Evolutionary conservation across 345 rosid species (phyloP).

Genomic region (Eutrema heterophyllum): DNA sequence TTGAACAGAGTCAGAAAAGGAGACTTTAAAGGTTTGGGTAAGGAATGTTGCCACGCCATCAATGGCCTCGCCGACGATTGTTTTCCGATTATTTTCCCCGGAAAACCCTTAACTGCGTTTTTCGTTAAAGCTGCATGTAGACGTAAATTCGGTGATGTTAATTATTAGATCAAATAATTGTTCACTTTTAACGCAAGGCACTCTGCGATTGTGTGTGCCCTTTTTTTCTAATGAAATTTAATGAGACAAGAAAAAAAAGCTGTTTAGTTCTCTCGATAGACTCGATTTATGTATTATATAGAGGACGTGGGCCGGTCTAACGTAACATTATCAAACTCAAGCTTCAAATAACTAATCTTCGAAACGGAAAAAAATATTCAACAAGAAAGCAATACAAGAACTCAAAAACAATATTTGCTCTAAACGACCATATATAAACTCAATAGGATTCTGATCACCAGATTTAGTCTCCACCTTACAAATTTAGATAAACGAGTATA

Average conservation of each 20-base stretch:
- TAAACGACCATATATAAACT: too few species aligned
- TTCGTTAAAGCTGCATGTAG: neutral
- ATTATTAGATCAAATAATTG: neutral
- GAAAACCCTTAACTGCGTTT: neutral
- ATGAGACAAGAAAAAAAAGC: neutral
- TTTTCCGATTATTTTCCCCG: neutral
- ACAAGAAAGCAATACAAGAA: too few species aligned
- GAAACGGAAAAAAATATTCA: too few species aligned
- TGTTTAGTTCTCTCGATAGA: too few species aligned
- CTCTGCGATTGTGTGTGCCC: neutral
- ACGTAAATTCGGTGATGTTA: neutral
- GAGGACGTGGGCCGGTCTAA: too few species aligned
- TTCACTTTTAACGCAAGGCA: neutral
- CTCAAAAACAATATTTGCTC: too few species aligned
- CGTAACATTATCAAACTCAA: neutral
- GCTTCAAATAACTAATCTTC: too few species aligned
- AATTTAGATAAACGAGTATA: too few species aligned
- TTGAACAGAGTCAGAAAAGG: neutral
- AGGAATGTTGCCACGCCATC: conserved; percentile 10
- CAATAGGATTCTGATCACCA: too few species aligned
- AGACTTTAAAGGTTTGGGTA: neutral
- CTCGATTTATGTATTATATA: too few species aligned
- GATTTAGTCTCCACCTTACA: too few species aligned
- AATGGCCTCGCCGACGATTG: neutral
- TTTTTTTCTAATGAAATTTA: neutral